These are phyloP conservation scores for Diutina neorugosa DNA, from an alignment of 1,139 yeast species.

Conservation along the genomic window DNA sequence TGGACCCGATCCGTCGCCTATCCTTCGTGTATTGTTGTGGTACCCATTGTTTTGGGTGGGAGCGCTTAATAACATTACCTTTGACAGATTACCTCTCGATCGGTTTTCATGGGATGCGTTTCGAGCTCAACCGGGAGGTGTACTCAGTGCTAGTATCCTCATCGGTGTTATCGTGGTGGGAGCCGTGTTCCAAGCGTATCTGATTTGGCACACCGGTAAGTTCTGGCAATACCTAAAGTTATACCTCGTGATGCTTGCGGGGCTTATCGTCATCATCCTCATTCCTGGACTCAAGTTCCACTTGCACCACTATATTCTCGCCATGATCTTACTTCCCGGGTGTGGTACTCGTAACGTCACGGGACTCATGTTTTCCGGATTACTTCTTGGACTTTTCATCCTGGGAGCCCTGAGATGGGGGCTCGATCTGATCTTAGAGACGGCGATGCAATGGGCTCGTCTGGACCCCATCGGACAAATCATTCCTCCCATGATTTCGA, in stretches of 20 bases:
- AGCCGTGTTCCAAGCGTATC: conserved; percentile 62
- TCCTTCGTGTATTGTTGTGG: conserved; percentile 56
- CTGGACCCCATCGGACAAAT: conserved; percentile 62
- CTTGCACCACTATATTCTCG: conserved; percentile 82
- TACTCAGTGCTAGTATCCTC: conserved; percentile 48
- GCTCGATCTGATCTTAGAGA: conserved; percentile 78
- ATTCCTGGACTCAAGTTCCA: conserved; percentile 25
- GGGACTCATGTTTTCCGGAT: conserved; percentile 70
- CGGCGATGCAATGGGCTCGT: conserved; percentile 52
- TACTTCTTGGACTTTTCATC: conserved; percentile 65
- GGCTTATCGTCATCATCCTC: conserved; percentile 7
- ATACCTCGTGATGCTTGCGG: conserved; percentile 5
- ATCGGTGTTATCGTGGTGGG: conserved; percentile 34
- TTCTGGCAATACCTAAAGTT: conserved; percentile 44
- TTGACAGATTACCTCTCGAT: conserved; percentile 81
- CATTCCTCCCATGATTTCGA: conserved; percentile 43
- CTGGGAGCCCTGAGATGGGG: conserved; percentile 94
- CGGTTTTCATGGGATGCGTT: conserved; percentile 64
- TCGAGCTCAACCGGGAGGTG: conserved; percentile 64
- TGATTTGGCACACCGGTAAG: conserved; percentile 72
- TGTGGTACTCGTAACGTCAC: conserved; percentile 68
- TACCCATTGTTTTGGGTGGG: conserved; percentile 81
- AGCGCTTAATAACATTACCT: conserved; percentile 72
- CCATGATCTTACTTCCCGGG: conserved; percentile 71
- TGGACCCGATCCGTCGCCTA: conserved; percentile 15